Conservation (phyloP, 768 basidiomycete genomes). For the Rubroboletus satanas region DNA sequence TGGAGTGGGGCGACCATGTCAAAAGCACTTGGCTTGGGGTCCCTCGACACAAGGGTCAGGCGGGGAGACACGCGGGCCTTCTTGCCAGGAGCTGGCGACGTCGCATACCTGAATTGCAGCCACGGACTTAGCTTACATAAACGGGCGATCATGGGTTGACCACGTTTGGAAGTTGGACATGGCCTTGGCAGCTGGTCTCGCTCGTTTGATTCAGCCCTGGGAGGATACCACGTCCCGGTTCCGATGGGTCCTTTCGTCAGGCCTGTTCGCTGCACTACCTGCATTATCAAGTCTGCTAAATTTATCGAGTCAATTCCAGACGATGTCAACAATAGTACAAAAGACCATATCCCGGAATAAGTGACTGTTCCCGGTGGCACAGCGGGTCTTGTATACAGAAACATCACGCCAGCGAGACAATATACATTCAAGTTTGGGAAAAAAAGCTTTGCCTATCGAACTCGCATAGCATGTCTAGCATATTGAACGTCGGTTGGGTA, state of each 20-base stretch:
- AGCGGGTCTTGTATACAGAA: constrained; percentile 11
- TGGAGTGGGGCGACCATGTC: neutral
- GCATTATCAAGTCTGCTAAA: constrained; percentile 56
- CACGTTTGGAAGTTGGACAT: no score
- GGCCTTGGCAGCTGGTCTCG: constrained; percentile 38
- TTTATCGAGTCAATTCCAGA: constrained; percentile 73
- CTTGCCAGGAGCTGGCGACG: no score
- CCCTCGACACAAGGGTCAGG: neutral
- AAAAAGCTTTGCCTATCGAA: constrained; percentile 92
- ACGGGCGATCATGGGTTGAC: no score
- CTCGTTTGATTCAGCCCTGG: constrained; percentile 58
- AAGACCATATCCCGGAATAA: no score
- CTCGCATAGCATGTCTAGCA: constrained; percentile 53
- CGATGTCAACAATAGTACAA: no score
- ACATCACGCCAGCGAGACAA: constrained; percentile 91
- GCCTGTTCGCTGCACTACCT: neutral
- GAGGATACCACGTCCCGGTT: constrained; percentile 48
- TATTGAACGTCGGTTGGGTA: no score
- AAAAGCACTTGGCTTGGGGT: neutral
- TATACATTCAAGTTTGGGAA: constrained; percentile 72
- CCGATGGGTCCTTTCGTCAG: constrained; percentile 45
- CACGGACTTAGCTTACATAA: no score
- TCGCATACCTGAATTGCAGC: no score
- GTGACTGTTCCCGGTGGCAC: no score
- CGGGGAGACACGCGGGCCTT: no score